Evolutionary conservation across 805 yeast species (phyloP), one percentile per base, ranked within the genome.

Genomic region (Yamadazyma takamatsuzukensis): DNA sequence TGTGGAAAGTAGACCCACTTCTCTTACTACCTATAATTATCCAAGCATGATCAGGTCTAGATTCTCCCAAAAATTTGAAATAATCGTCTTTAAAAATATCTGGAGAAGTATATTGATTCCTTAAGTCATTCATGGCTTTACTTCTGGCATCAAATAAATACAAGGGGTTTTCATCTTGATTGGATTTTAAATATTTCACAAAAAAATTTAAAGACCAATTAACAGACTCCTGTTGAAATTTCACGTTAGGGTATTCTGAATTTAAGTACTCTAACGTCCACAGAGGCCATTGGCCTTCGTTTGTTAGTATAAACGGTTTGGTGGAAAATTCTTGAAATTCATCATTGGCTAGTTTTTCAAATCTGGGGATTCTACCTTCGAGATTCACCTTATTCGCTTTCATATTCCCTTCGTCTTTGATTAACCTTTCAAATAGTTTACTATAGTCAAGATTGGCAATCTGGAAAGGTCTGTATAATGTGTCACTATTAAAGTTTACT

Each of bases 1-100:
- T 88, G 55, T 88, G 97, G 56, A 87, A 88, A 0, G 94, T 83
- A 1, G 95, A 84, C 0, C 96, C 97, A 6, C 87, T 78, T 30
- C 94, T 59, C 14, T 62, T 66, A 2, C 95, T 88, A 0, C 97
- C 97, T 6, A 83, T 71, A 29, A 89, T 89, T 15, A 88, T 61
- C 97, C 97, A 88, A n/a, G 90, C 74, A 53, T 83, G 82, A 55
- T 88, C 96, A 1, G 97, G 97, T 30, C 96, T 65, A 45, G 83
- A 79, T 11, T 59, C 56, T 2, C 47, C 40, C 11, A 59, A 64
- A 36, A 82, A 72, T 15, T 66, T 68, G 56, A 85, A 85, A 28
- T 72, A 67, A 53, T 85, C 95, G 12, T 65, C 47, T 27, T 68
- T 61, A 47, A 83, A 81, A 1, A 74, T 60, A 1, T 50, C 34